phyloP scores from a whole-genome alignment of 257 asterid species.

The Solanum sparsipilum region DNA sequence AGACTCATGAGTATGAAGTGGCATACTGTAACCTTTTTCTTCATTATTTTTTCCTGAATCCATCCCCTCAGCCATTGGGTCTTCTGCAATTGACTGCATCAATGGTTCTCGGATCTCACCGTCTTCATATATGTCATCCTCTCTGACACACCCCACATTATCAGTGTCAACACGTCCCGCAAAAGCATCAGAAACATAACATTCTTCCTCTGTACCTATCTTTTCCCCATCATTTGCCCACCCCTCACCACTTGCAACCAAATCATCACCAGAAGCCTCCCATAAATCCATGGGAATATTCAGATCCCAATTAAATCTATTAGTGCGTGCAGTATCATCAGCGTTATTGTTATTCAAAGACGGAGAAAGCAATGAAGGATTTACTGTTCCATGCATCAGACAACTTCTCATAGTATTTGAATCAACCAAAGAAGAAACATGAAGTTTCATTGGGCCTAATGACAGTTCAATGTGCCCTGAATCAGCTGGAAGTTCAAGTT shows the following conservation, averaged over 20 bases:
- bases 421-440: slow-evolving; percentile 12
- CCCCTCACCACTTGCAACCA: slow-evolving; percentile 16
- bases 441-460: slow-evolving; percentile 20
- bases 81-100: slow-evolving; percentile 17
- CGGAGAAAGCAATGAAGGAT: slow-evolving; percentile 28
- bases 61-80: slow-evolving; percentile 10
- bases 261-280: neutral
- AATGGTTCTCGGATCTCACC: slow-evolving; percentile 68
- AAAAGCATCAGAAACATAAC: slow-evolving; percentile 36
- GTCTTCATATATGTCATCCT: slow-evolving; percentile 75
- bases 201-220: slow-evolving; percentile 41
- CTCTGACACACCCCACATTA: slow-evolving; percentile 18
- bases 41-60: slow-evolving; percentile 7
- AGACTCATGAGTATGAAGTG: slow-evolving; percentile 11
- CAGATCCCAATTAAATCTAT: too few relatives aligned
- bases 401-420: slow-evolving; percentile 2
- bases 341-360: too few relatives aligned
- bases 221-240: slow-evolving; percentile 36
- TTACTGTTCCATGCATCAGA: slow-evolving; percentile 19
- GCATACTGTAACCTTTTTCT: slow-evolving; percentile 6
- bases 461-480: slow-evolving; percentile 29
- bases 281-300: too few relatives aligned
- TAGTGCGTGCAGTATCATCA: too few relatives aligned
- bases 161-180: slow-evolving; percentile 4
- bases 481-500: slow-evolving; percentile 13